Percentiles rank a stretch among this genome's conserved stretches.
These are phyloP conservation scores for Lachancea meyersii DNA, from an alignment of 805 yeast species.

Conservation along the genomic window DNA sequence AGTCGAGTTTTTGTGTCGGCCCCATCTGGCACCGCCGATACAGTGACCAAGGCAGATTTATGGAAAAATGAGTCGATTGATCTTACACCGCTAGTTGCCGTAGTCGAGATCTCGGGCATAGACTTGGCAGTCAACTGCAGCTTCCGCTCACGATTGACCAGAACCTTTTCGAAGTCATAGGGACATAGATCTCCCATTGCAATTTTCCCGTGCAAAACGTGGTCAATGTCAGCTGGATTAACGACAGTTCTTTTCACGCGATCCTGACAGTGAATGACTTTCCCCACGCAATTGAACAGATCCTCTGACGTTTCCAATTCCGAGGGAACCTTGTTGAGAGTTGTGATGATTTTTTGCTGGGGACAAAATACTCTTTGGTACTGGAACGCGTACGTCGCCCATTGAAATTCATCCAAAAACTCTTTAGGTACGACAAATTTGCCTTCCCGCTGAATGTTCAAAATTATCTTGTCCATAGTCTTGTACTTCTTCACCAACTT, in stretches of 20 bases:
- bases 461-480: slow-evolving; percentile 49
- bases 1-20: not conserved
- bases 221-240: slow-evolving; percentile 33
- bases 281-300: slow-evolving; percentile 38
- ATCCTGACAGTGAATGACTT: slow-evolving; percentile 22
- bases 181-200: slow-evolving; percentile 70
- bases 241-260: slow-evolving; percentile 20
- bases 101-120: slow-evolving; percentile 6
- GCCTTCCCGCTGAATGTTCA: slow-evolving; percentile 55
- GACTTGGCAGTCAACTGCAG: slow-evolving; percentile 27
- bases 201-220: slow-evolving; percentile 45
- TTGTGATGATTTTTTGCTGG: slow-evolving; percentile 37
- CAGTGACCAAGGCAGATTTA: slow-evolving; percentile 2
- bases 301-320: slow-evolving; percentile 25
- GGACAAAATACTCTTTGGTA: slow-evolving; percentile 86
- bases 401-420: slow-evolving; percentile 53
- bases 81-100: not conserved
- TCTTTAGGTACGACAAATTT: slow-evolving; percentile 48
- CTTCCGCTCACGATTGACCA: slow-evolving; percentile 29
- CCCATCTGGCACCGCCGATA: not conserved
- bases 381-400: slow-evolving; percentile 74
- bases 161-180: slow-evolving; percentile 32
- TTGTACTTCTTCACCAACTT: slow-evolving; percentile 46
- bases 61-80: slow-evolving; percentile 21
- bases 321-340: slow-evolving; percentile 52